These are phyloP conservation scores for Fusarium miscanthi DNA, from an alignment of 2,329 filamentous ascomycete genomes.

Conservation along the genomic window DNA sequence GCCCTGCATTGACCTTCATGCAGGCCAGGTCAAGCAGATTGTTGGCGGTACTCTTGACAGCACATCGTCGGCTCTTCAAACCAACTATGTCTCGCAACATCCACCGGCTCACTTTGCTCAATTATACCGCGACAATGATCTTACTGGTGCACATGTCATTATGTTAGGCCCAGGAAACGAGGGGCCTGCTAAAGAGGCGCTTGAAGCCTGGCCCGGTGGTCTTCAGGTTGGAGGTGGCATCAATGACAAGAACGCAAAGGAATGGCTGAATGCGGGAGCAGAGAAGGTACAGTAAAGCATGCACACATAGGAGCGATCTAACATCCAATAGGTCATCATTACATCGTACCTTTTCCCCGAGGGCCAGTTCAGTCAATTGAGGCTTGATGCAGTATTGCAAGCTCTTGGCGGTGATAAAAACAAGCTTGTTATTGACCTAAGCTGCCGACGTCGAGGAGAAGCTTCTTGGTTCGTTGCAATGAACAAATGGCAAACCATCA, in stretches of 20 bases:
- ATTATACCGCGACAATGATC: constrained; percentile 79
- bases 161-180: constrained; percentile 94
- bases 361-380: constrained; percentile 80
- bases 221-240: constrained; percentile 97
- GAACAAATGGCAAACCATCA: constrained; percentile 99
- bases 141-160: constrained; percentile 90
- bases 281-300: constrained; percentile 73
- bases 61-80: constrained; percentile 75
- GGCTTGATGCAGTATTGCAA: constrained; percentile 78
- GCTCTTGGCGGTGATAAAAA: constrained; percentile 78
- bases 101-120: constrained; percentile 83
- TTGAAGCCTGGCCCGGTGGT: constrained; percentile 80
- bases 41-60: constrained; percentile 91
- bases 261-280: constrained; percentile 90
- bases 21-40: constrained; percentile 98
- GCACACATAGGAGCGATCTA: constrained; percentile 5
- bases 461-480: constrained; percentile 95
- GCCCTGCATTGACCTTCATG: constrained; percentile 96
- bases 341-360: constrained; percentile 94
- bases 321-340: constrained; percentile 82
- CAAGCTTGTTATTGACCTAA: constrained; percentile 94
- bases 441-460: constrained; percentile 79
- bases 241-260: constrained; percentile 81
- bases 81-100: constrained; percentile 90
- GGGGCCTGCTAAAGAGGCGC: constrained; percentile 79